A percentile compares a stretch with the other conserved stretches of the same genome.
phyloP scores from a whole-genome alignment of 2,329 filamentous ascomycete species.

The Hypoxylon sp. region DNA sequence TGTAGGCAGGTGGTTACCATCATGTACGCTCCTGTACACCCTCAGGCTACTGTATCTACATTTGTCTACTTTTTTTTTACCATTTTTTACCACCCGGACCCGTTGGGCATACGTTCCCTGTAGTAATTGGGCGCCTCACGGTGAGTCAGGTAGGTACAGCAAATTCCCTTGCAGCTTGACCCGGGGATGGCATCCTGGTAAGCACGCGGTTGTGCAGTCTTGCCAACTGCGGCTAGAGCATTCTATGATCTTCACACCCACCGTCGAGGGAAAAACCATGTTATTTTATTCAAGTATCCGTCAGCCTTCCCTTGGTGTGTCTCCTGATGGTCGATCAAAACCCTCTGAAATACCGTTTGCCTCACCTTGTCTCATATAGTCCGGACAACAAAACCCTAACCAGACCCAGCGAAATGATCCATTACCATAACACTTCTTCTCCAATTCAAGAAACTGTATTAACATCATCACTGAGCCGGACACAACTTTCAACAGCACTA shows the following conservation, averaged over 20 bases:
- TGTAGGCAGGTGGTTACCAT: slow-evolving; percentile 32
- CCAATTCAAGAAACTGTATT: slow-evolving; percentile 41
- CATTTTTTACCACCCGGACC: slow-evolving; percentile 27
- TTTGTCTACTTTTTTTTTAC: slow-evolving; percentile 15
- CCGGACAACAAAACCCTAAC: slow-evolving; percentile 43
- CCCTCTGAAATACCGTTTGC: slow-evolving; percentile 43
- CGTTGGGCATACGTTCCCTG: slow-evolving; percentile 50
- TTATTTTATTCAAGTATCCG: slow-evolving; percentile 44
- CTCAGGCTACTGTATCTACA: slow-evolving; percentile 43
- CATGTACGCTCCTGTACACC: slow-evolving; percentile 30
- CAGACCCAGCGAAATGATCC: slow-evolving; percentile 47
- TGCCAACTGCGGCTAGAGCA: slow-evolving; percentile 35
- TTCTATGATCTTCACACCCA: slow-evolving; percentile 43
- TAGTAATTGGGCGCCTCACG: slow-evolving; percentile 53
- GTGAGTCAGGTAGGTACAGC: slow-evolving; percentile 52
- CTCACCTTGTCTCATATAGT: slow-evolving; percentile 49
- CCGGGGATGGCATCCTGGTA: slow-evolving; percentile 47
- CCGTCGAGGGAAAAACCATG: slow-evolving; percentile 28
- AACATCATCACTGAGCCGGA: slow-evolving; percentile 35
- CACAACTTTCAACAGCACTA: slow-evolving; percentile 38
- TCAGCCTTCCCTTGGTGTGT: slow-evolving; percentile 50
- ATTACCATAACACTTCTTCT: slow-evolving; percentile 44
- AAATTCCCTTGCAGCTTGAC: slow-evolving; percentile 44
- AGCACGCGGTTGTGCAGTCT: slow-evolving; percentile 40
- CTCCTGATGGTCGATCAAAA: slow-evolving; percentile 45